Base-by-base conservation (phyloP, 495 filamentous ascomycete species). In the Penicillium antarcticum region DNA sequence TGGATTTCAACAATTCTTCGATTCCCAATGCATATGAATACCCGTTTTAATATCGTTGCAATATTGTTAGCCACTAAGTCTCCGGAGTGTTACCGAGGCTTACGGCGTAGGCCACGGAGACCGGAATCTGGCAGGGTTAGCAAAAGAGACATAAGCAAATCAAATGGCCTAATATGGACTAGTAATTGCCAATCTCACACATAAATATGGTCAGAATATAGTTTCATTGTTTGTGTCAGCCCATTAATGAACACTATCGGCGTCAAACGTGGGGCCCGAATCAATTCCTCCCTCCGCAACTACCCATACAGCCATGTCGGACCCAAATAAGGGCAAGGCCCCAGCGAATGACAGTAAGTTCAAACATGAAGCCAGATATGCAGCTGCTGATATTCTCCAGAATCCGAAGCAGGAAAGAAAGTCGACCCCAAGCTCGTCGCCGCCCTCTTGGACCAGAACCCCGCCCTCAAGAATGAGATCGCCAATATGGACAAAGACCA, bases 381-480 rank as follows among this genome's bases (percentile, higher is more conserved):
- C 44, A 36, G 4, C 32, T 46, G 13, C 12, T 47, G 21, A 47
- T 41, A 64, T 65, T 35, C 48, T 29, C 2, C 26, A 29, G 17
- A 63, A 42, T 57, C 67, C 26, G 65, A 68, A 39, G 55, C 55
- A 34, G 54, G 62, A 31, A 70, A 67, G 47, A 76, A 69, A 51
- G 51, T 81, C 19, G 68, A 73, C 26, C 48, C 66, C 21, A 69
- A 73, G 29, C 66, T 74, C 60, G 69, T 73, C 32, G 70, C 79
- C 44, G 42, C 69, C 35, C 54, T 79, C 34, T 53, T 81, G 42
- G 68, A 74, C 34, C 69, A 69, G 64, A 81, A 81, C 57, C 76
- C 78, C 14, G 71, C 78, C 2, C 62, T 81, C 55, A 73, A 74
- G 63, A 61, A 58, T 24, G 77, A 80, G 51, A 57, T 81, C 31